Percentiles rank a stretch among this genome's conserved stretches.
Conservation (phyloP, 164 flowering plant species). For the Paratinospora sagittata region DNA sequence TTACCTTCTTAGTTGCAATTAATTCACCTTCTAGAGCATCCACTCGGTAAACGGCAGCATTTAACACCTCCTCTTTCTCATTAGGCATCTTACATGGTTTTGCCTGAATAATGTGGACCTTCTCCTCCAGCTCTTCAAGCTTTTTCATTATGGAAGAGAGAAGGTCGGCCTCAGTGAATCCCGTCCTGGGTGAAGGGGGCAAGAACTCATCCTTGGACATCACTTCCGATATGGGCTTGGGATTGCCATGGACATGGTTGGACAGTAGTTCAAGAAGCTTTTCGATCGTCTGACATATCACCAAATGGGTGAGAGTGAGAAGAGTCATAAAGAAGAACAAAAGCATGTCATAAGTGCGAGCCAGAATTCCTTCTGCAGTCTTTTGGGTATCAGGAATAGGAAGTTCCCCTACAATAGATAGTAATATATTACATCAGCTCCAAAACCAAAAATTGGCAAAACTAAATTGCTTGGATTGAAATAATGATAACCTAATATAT, state of each 20-base stretch:
- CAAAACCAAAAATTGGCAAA: not conserved
- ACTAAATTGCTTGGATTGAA: not conserved
- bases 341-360: constrained; percentile 32
- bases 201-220: constrained; percentile 41
- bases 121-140: constrained; percentile 75
- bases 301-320: constrained; percentile 35
- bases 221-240: constrained; percentile 17
- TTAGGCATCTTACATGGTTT: constrained; percentile 84
- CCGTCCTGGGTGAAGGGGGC: constrained; percentile 37
- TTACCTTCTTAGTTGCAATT: constrained; percentile 83
- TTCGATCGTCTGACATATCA: constrained; percentile 34
- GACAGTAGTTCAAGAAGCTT: constrained; percentile 28
- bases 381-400: constrained; percentile 25
- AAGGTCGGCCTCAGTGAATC: constrained; percentile 41
- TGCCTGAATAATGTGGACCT: constrained; percentile 52
- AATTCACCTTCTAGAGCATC: constrained; percentile 93
- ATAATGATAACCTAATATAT: not conserved
- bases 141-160: constrained; percentile 56
- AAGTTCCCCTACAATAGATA: constrained; percentile 26
- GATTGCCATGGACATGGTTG: too few species aligned
- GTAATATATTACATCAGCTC: not conserved
- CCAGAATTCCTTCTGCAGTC: constrained; percentile 39
- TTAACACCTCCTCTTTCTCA: constrained; percentile 82
- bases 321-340: constrained; percentile 57
- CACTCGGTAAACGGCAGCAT: constrained; percentile 92